phyloP scores from a whole-genome alignment of 441 rosid species.

The Flueggea neowawraea region DNA sequence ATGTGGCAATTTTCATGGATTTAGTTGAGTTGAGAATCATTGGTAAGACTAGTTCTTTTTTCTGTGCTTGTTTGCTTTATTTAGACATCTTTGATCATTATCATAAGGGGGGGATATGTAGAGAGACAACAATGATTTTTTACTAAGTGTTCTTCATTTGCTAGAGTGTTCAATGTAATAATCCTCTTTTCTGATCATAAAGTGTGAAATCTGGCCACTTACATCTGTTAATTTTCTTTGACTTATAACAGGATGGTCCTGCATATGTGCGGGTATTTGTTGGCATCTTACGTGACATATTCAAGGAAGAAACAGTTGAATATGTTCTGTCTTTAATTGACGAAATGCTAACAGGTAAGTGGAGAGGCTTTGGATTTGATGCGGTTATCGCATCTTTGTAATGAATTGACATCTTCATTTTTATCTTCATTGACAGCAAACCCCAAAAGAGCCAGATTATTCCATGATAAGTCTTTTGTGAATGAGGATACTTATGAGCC shows the following conservation, averaged over 20 bases:
- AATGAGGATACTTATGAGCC: slow-evolving; percentile 91
- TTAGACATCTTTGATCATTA: too few relatives aligned
- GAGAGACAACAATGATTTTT: too few relatives aligned
- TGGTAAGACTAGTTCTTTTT: too few relatives aligned
- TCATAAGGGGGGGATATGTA: too few relatives aligned
- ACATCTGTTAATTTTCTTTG: slow-evolving; percentile 12
- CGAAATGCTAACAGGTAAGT: slow-evolving; percentile 86
- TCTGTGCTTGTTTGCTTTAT: too few relatives aligned
- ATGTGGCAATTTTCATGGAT: too few relatives aligned
- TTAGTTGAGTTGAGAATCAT: too few relatives aligned
- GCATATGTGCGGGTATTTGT: slow-evolving; percentile 87
- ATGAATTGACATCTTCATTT: slow-evolving; percentile 3
- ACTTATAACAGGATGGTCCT: slow-evolving; percentile 75
- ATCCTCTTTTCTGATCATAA: too few relatives aligned
- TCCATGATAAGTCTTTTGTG: slow-evolving; percentile 82
- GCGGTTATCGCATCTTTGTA: not conserved
- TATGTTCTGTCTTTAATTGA: slow-evolving; percentile 94
- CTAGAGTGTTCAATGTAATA: too few relatives aligned
- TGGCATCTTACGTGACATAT: slow-evolving; percentile 78
- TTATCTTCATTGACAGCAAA: slow-evolving; percentile 58
- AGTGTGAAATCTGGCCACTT: not conserved
- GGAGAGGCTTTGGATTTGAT: slow-evolving; percentile 4
- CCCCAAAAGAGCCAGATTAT: slow-evolving; percentile 85
- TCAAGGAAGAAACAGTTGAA: slow-evolving; percentile 96
- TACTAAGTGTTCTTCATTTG: too few relatives aligned